A percentile compares a stretch with the other conserved stretches of the same genome.
phyloP scores from a whole-genome alignment of 306 rosid genomes.

The Glycine soja region DNA sequence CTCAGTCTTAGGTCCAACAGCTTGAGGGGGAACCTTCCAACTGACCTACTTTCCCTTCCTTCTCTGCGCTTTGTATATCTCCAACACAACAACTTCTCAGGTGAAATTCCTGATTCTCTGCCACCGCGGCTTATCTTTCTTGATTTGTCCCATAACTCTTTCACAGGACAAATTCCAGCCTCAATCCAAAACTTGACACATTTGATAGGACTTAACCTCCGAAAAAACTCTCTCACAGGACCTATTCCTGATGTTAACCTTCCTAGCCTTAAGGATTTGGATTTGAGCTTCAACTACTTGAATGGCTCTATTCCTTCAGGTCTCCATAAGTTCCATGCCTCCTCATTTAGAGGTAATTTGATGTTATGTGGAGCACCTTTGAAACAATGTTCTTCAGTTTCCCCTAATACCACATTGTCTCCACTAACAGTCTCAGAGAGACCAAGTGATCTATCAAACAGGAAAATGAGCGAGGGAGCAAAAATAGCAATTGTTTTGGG shows the following conservation, averaged over 20 bases:
- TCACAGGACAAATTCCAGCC: conserved; percentile 70
- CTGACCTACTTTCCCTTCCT: conserved; percentile 71
- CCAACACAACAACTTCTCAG: conserved; percentile 74
- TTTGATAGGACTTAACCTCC: conserved; percentile 64
- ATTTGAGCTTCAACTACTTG: conserved; percentile 78
- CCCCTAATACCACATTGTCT: conserved; percentile 48
- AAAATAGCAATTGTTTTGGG: conserved; percentile 66
- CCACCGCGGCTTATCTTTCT: conserved; percentile 63
- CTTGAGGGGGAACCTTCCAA: conserved; percentile 73
- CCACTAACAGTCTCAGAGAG: conserved; percentile 43
- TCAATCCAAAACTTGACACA: conserved; percentile 57
- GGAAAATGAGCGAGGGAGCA: conserved; percentile 54
- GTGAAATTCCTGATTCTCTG: conserved; percentile 64
- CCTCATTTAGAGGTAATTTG: conserved; percentile 73
- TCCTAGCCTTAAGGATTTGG: conserved; percentile 62
- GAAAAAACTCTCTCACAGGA: conserved; percentile 75
- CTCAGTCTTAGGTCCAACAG: conserved; percentile 84
- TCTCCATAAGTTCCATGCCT: conserved; percentile 62
- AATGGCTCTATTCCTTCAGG: conserved; percentile 75
- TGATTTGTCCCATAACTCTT: conserved; percentile 79
- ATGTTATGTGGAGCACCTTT: conserved; percentile 80
- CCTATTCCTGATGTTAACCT: conserved; percentile 67
- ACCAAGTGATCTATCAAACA: conserved; percentile 52
- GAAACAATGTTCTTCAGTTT: conserved; percentile 55
- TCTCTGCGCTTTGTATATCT: conserved; percentile 67